These are phyloP conservation scores for Coemansia pectinata DNA, from an alignment of 192 early-diverging fungal species.

Conservation along the genomic window DNA sequence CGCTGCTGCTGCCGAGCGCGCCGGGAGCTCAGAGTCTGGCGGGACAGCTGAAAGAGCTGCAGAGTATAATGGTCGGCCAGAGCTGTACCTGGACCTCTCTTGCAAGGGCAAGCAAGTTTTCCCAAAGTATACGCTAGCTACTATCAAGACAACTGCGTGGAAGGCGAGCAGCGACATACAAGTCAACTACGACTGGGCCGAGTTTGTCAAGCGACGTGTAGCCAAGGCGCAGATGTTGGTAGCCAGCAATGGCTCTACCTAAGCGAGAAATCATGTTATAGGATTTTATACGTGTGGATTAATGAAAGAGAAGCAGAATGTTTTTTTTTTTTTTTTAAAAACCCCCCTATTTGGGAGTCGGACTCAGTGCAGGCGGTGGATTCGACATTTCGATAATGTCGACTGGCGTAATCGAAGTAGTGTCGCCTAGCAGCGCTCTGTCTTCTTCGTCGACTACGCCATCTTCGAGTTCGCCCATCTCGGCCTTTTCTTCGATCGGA, in stretches of 20 bases:
- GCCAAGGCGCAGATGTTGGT: conserved; percentile 36
- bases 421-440: conserved; percentile 1
- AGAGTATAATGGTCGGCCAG: conserved; percentile 40
- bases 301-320: neutral
- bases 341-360: neutral
- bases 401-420: neutral
- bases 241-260: neutral
- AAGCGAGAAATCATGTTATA: neutral
- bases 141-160: conserved; percentile 49
- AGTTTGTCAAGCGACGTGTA: conserved; percentile 44
- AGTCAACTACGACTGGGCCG: conserved; percentile 53
- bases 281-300: too few relatives aligned
- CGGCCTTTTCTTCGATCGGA: conserved; percentile 28
- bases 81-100: conserved; percentile 45
- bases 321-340: neutral
- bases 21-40: neutral
- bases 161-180: conserved; percentile 52
- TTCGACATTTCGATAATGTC: neutral
- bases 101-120: conserved; percentile 36
- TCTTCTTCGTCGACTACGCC: conserved; percentile 2
- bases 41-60: neutral
- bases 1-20: neutral
- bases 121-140: conserved; percentile 43
- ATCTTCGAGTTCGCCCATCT: neutral
- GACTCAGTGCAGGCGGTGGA: neutral